Conservation (phyloP, 306 rosid species). For the Rosa persica region DNA sequence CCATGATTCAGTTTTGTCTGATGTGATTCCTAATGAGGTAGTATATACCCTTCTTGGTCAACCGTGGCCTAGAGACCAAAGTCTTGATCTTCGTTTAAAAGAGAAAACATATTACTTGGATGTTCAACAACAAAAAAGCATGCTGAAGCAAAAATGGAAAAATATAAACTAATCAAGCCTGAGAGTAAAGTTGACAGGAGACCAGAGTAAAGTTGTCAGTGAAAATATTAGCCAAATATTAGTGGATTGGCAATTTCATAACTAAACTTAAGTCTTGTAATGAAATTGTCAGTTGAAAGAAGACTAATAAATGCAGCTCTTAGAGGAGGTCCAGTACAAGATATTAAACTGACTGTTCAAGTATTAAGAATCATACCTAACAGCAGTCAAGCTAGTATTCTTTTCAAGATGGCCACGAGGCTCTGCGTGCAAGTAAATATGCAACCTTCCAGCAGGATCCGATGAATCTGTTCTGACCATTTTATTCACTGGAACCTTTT, state of each 20-base stretch:
- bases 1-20: not conserved
- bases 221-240: not conserved
- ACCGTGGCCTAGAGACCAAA: not conserved
- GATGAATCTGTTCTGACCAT: slow-evolving; percentile 87
- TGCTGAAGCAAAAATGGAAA: not conserved
- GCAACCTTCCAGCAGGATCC: slow-evolving; percentile 92
- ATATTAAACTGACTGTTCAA: not conserved
- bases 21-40: not conserved
- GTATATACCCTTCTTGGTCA: not conserved
- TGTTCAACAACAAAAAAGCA: not conserved
- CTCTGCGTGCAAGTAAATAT: slow-evolving; percentile 62
- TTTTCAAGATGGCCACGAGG: slow-evolving; percentile 43
- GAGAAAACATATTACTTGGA: not conserved
- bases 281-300: not conserved
- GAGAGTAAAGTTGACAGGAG: not conserved
- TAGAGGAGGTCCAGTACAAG: not conserved
- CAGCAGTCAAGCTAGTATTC: slow-evolving; percentile 57
- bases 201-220: not conserved
- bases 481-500: slow-evolving; percentile 78
- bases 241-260: not conserved
- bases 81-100: not conserved
- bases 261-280: not conserved
- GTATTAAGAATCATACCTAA: slow-evolving; percentile 54
- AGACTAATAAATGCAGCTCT: not conserved
- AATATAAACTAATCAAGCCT: not conserved